These are phyloP conservation scores for Suhomyces prunicola DNA, from an alignment of 805 yeast genomes.

Conservation along the genomic window DNA sequence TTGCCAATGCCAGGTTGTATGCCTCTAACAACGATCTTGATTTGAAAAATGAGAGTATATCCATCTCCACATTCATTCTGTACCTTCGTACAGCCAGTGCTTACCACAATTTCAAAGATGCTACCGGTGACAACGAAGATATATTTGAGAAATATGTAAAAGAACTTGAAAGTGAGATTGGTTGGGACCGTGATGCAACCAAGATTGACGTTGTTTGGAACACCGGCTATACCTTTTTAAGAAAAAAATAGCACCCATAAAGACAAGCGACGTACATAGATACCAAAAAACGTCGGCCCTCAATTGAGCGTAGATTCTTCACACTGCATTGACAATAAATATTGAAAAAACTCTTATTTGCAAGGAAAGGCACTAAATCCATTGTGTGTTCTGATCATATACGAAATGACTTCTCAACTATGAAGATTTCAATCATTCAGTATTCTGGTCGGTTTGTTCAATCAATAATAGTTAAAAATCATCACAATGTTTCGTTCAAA, in stretches of 20 bases:
- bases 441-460: no score
- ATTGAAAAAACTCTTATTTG: no score
- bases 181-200: constrained; percentile 44
- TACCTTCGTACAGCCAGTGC: constrained; percentile 73
- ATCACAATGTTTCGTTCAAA: constrained; percentile 19
- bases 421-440: no score
- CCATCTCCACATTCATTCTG: constrained; percentile 44
- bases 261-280: no score
- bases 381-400: no score
- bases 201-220: constrained; percentile 45
- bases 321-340: no score
- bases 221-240: constrained; percentile 50
- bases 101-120: constrained; percentile 52
- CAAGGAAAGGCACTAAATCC: no score
- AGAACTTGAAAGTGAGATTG: constrained; percentile 37
- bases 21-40: constrained; percentile 23
- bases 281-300: no score
- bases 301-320: no score
- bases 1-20: constrained; percentile 11
- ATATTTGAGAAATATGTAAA: constrained; percentile 32
- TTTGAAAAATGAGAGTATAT: constrained; percentile 29
- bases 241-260: constrained; percentile 19
- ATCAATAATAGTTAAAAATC: no score
- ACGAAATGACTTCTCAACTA: no score
- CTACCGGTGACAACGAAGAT: constrained; percentile 30